A percentile compares a stretch with the other conserved stretches of the same genome.
Conservation (phyloP, 495 filamentous ascomycete genomes). For the Neurospora sp. region DNA sequence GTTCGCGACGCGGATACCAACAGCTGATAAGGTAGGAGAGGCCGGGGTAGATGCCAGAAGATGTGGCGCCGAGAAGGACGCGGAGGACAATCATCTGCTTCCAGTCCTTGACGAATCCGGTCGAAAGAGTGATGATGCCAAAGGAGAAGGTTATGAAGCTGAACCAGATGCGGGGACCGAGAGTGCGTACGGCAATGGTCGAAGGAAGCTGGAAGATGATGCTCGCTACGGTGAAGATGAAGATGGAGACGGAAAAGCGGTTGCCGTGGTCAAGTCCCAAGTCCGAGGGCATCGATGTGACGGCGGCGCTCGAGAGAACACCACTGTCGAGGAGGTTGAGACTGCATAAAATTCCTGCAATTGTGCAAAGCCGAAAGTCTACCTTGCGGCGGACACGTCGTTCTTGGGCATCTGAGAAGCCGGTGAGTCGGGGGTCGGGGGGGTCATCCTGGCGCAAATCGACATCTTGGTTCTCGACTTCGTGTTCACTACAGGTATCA, state of each 20-base stretch:
- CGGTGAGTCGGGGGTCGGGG: not conserved
- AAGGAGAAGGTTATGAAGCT: slow-evolving; percentile 56
- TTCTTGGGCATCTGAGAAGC: slow-evolving; percentile 5
- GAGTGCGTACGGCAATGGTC: slow-evolving; percentile 56
- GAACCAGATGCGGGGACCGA: slow-evolving; percentile 64
- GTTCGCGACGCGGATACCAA: slow-evolving; percentile 63
- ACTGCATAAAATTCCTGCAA: slow-evolving; percentile 62
- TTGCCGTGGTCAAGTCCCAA: slow-evolving; percentile 51
- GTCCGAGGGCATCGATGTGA: slow-evolving; percentile 62
- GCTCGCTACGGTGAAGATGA: slow-evolving; percentile 69
- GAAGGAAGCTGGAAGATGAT: slow-evolving; percentile 68
- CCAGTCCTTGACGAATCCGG: slow-evolving; percentile 61
- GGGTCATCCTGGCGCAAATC: not conserved
- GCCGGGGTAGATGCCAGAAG: slow-evolving; percentile 63
- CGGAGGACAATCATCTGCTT: slow-evolving; percentile 63
- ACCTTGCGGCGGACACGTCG: slow-evolving; percentile 50
- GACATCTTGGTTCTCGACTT: not conserved
- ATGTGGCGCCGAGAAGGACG: slow-evolving; percentile 58
- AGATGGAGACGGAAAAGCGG: slow-evolving; percentile 61
- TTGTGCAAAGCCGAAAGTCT: slow-evolving; percentile 64
- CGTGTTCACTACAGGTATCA: not conserved
- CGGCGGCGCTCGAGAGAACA: slow-evolving; percentile 67
- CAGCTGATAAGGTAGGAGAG: slow-evolving; percentile 60
- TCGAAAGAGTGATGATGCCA: slow-evolving; percentile 62
- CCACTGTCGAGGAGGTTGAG: slow-evolving; percentile 65